Base-by-base conservation (phyloP, 1,284 basidiomycete genomes). In the Cystobasidium slooffiae region DNA sequence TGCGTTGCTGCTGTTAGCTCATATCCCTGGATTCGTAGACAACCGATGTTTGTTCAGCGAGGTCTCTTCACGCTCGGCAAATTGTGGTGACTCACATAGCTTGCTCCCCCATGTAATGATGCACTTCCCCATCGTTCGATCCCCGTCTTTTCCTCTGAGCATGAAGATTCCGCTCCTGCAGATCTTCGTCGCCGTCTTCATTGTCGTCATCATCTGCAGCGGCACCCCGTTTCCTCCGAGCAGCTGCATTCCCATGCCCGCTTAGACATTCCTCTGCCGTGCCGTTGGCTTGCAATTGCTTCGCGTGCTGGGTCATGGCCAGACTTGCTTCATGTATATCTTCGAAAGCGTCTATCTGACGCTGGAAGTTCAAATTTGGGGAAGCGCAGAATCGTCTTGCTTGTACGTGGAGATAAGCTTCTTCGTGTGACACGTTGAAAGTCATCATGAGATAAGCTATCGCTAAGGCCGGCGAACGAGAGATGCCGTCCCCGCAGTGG, bases 391-490 rank as follows among this genome's bases (percentile, higher is more conserved):
- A 81, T 46, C 80, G 62, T 18, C 80, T 69, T 1, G 73, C 63
- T 63, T 81, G 80, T 3, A 81, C 80, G 49, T 80, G 79, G 1
- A 72, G 65, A 66, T 78, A 79, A 20, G 78, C 78, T 58, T 80
- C 80, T 20, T 80, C 78, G 64, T 77, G 75, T 3, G 74, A 66
- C 5, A 79, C 55, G 6, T 68, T 66, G 0, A 76, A 72, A 53
- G 75, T 77, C 74, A 72, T 72, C 80, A 81, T 81, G n/a, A 80
- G 77, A 64, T 81, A 81, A 0, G 79, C 78, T 4, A 77, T 78
- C 79, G 79, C 78, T 22, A 81, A 75, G 5, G 80, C 80, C 0
- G 80, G 80, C 6, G 80, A 81, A 20, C 80, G 79, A 46, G 76
- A 78, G 58, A 81, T 80, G 6, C 79, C 79, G 59, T 80, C 79